phyloP scores from a whole-genome alignment of 139 green algal species.

The Marvania coccoides region DNA sequence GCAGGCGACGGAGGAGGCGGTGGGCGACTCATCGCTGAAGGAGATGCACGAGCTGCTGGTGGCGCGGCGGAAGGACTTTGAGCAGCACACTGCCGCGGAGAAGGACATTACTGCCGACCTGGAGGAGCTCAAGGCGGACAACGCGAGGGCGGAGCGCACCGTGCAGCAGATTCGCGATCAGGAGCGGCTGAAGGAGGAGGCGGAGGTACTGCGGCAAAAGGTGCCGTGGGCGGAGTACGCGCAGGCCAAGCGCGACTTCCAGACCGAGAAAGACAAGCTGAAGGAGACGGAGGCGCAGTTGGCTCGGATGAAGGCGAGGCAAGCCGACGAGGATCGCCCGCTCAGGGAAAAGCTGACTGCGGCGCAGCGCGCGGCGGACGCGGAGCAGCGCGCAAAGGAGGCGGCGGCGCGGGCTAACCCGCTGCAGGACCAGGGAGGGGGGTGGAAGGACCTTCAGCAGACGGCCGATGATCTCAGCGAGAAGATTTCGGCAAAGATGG shows the following conservation, averaged over 20 bases:
- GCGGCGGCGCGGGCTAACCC: not conserved
- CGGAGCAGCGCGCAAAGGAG: not conserved
- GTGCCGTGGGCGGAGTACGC: conserved; percentile 42
- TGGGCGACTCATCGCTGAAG: conserved; percentile 34
- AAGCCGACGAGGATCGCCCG: not conserved
- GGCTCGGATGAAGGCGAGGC: conserved; percentile 3
- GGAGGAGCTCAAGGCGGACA: conserved; percentile 30
- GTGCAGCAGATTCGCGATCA: conserved; percentile 52
- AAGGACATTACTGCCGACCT: conserved; percentile 19
- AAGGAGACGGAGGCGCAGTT: not conserved
- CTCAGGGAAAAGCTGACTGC: not conserved
- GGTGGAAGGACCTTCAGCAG: no score
- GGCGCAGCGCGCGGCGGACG: not conserved
- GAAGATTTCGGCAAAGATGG: not conserved
- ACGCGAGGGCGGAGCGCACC: conserved; percentile 53
- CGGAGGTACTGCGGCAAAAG: conserved; percentile 31
- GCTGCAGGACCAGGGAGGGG: no score
- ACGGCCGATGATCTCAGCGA: not conserved
- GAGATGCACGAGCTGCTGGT: conserved; percentile 72
- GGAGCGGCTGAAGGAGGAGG: conserved; percentile 38
- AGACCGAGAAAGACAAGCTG: not conserved
- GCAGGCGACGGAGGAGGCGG: conserved; percentile 71
- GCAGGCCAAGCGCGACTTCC: conserved; percentile 13
- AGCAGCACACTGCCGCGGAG: not conserved
- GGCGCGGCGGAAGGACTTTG: conserved; percentile 27